phyloP scores from a whole-genome alignment of 2,329 filamentous ascomycete species.

The Calonectria hawksworthii region DNA sequence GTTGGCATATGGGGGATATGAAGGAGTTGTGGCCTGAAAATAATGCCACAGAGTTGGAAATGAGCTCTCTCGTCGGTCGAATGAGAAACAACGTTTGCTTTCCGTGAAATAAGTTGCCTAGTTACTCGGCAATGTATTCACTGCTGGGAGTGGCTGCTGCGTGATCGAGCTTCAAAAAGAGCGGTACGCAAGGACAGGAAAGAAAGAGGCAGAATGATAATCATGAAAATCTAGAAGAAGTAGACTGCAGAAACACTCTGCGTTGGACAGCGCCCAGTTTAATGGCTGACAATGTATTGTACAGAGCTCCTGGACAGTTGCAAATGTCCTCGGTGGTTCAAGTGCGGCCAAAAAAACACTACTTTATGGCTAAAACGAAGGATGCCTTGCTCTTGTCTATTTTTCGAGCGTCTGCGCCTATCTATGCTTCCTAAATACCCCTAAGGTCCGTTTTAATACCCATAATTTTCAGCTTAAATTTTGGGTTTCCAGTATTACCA shows the following conservation, averaged over 20 bases:
- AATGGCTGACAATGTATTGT: background rate
- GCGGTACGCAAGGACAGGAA: background rate
- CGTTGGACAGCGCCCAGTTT: background rate
- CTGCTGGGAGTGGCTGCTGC: background rate
- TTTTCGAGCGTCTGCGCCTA: background rate
- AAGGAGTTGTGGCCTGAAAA: background rate
- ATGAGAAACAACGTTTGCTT: background rate
- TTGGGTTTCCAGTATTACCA: background rate
- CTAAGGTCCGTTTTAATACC: background rate
- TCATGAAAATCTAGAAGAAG: background rate
- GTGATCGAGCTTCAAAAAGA: background rate
- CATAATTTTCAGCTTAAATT: background rate
- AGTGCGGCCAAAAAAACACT: background rate
- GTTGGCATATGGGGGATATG: background rate
- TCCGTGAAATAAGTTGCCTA: background rate
- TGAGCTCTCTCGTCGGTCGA: background rate
- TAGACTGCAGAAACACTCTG: too few relatives aligned
- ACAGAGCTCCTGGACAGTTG: background rate
- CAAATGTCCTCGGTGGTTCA: background rate
- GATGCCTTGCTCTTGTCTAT: background rate
- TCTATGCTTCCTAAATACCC: background rate
- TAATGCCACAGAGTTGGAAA: background rate
- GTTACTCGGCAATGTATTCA: background rate
- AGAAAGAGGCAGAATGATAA: background rate
- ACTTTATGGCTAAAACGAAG: background rate